Conservation (phyloP, 371 early-diverging fungal species). For the Umbelopsis sp. region DNA sequence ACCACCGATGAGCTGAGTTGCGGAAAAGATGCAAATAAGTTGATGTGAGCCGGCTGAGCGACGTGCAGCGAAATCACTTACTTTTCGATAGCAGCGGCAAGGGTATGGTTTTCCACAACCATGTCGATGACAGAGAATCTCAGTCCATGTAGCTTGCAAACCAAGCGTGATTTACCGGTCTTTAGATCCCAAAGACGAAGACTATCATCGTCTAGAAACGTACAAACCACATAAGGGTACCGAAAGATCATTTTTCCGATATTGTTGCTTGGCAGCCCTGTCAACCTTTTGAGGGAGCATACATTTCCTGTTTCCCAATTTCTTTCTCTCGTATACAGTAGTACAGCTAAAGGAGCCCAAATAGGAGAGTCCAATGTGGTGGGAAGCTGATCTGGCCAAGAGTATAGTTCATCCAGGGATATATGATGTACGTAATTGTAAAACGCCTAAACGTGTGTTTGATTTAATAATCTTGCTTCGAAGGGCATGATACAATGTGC, state of each 20-base stretch:
- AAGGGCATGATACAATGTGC: too few relatives aligned
- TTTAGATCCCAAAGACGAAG: constrained; percentile 13
- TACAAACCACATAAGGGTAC: constrained; percentile 16
- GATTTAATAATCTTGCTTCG: too few relatives aligned
- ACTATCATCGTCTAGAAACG: constrained; percentile 19
- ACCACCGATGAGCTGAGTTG: constrained; percentile 2
- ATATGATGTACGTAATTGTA: constrained; percentile 10
- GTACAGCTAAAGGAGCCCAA: constrained; percentile 15
- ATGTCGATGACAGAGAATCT: constrained; percentile 13
- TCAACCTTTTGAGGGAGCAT: not conserved
- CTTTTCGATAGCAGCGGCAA: constrained; percentile 19
- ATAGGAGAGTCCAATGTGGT: not conserved
- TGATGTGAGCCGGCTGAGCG: too few relatives aligned
- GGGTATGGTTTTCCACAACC: constrained; percentile 13
- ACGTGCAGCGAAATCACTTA: not conserved
- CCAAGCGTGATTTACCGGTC: not conserved
- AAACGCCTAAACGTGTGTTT: not conserved
- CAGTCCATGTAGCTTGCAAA: constrained; percentile 13
- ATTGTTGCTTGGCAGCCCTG: constrained; percentile 3
- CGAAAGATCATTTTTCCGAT: constrained; percentile 19
- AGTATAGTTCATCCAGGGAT: not conserved
- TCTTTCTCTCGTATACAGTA: not conserved
- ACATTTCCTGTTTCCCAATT: constrained; percentile 17
- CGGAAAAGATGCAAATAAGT: not conserved
- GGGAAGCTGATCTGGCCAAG: constrained; percentile 13